A percentile compares a stretch with the other conserved stretches of the same genome.
These are phyloP conservation scores for Syzygium aqueum DNA, from an alignment of 345 rosid species.

Conservation along the genomic window DNA sequence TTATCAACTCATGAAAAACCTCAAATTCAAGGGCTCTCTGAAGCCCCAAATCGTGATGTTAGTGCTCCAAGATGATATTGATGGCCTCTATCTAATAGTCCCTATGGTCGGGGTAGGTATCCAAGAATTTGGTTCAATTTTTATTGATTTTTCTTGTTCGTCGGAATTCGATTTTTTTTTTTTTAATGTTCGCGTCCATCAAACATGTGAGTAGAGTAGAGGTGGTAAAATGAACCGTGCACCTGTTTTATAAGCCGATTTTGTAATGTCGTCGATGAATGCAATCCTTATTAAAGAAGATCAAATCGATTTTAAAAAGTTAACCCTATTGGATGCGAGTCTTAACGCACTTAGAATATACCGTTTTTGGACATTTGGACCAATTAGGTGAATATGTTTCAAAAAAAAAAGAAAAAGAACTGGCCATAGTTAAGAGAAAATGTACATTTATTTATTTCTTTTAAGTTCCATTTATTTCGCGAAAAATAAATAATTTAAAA, in stretches of 20 bases:
- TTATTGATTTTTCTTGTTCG: not conserved
- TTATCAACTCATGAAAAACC: not conserved
- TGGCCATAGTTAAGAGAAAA: not conserved
- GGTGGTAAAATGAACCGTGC: not conserved
- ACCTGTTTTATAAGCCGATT: fast-evolving
- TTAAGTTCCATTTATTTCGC: too few relatives aligned
- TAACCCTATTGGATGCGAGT: not conserved
- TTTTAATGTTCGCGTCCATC: too few relatives aligned
- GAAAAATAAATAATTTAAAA: too few relatives aligned
- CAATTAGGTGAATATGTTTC: not conserved
- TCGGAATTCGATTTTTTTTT: too few relatives aligned
- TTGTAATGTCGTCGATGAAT: not conserved
- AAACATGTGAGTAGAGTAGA: not conserved
- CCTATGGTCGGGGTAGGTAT: not conserved
- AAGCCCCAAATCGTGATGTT: not conserved
- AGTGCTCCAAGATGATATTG: not conserved
- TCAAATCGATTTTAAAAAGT: not conserved
- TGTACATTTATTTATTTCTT: too few relatives aligned
- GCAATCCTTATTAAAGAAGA: not conserved
- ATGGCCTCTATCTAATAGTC: not conserved
- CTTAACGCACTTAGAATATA: not conserved
- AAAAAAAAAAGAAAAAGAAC: not conserved
- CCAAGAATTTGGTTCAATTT: not conserved
- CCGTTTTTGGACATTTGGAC: not conserved
- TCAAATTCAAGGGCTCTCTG: not conserved